Percentiles rank a stretch among this genome's conserved stretches.
phyloP scores from a whole-genome alignment of 2,329 filamentous ascomycete species.

The Cordyceps cicadae region DNA sequence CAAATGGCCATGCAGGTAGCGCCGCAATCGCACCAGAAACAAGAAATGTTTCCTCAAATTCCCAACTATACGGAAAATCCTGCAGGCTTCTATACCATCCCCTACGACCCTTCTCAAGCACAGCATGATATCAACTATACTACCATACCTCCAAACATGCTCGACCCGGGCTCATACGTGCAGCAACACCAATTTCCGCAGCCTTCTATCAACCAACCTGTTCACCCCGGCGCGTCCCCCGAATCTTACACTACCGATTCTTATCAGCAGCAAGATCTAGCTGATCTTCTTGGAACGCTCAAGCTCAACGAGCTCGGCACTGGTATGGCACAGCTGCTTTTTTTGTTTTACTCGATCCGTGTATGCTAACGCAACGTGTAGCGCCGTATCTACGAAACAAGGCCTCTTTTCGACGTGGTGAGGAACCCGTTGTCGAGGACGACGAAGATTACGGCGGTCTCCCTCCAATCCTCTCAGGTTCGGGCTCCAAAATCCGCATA shows the following conservation, averaged over 20 bases:
- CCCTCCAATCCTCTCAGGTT: slow-evolving; percentile 57
- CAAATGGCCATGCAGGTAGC: slow-evolving; percentile 44
- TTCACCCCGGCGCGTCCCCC: slow-evolving; percentile 29
- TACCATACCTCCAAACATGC: slow-evolving; percentile 39
- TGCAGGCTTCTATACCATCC: slow-evolving; percentile 37
- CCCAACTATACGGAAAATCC: slow-evolving; percentile 39
- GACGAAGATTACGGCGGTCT: slow-evolving; percentile 67
- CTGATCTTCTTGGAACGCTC: slow-evolving; percentile 74
- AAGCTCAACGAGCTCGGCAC: slow-evolving; percentile 82
- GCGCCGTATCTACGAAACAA: slow-evolving; percentile 77
- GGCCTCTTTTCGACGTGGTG: slow-evolving; percentile 40
- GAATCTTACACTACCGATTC: slow-evolving; percentile 51
- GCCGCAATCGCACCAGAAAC: slow-evolving; percentile 31
- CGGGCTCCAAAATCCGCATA: slow-evolving; percentile 75
- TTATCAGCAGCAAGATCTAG: slow-evolving; percentile 63
- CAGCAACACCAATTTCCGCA: slow-evolving; percentile 45
- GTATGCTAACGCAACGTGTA: slow-evolving; percentile 24
- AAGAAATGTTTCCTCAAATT: slow-evolving; percentile 41
- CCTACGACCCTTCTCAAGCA: slow-evolving; percentile 37
- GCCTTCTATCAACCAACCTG: slow-evolving; percentile 32
- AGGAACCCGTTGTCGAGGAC: slow-evolving; percentile 59
- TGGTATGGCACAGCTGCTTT: slow-evolving; percentile 44
- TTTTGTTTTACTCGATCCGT: neutral
- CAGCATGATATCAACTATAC: slow-evolving; percentile 46
- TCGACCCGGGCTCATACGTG: slow-evolving; percentile 42